Conservation (phyloP, 176 grass and related monocot genomes). For the Bothriochloa decipiens region DNA sequence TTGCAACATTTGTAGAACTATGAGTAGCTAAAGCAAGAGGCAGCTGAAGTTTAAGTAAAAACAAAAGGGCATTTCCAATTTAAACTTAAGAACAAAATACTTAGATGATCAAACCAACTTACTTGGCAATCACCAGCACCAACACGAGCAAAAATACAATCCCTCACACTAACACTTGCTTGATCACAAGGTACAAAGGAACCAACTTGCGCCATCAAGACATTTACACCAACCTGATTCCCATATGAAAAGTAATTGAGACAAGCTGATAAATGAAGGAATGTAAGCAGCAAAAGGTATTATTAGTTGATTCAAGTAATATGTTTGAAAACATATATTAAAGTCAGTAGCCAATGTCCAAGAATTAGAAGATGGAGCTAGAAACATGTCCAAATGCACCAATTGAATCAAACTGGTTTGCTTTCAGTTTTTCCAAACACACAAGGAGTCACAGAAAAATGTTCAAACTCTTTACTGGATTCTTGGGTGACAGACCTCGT, state of each 20-base stretch:
- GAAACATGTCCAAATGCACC: neutral
- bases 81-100: conserved; percentile 28
- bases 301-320: conserved; percentile 23
- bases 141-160: conserved; percentile 99
- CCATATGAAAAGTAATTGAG: conserved; percentile 38
- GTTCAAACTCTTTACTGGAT: neutral
- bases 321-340: conserved; percentile 24
- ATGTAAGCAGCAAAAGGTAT: conserved; percentile 31
- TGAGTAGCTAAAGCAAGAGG: conserved; percentile 24
- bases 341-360: neutral
- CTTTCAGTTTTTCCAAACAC: neutral
- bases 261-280: conserved; percentile 28
- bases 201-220: conserved; percentile 97
- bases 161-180: conserved; percentile 86
- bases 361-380: conserved; percentile 20
- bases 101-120: conserved; percentile 39
- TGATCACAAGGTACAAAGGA: conserved; percentile 89
- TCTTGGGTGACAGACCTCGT: neutral
- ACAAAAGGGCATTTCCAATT: conserved; percentile 25
- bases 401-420: conserved; percentile 25
- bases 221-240: conserved; percentile 86
- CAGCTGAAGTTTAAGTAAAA: conserved; percentile 28
- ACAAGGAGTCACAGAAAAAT: neutral
- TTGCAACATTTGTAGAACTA: conserved; percentile 15
- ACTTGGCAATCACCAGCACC: conserved; percentile 99